Percentiles rank a stretch among this genome's conserved stretches.
phyloP scores from a whole-genome alignment of 1,139 yeast genomes.

The Zygosaccharomyces sapae region DNA sequence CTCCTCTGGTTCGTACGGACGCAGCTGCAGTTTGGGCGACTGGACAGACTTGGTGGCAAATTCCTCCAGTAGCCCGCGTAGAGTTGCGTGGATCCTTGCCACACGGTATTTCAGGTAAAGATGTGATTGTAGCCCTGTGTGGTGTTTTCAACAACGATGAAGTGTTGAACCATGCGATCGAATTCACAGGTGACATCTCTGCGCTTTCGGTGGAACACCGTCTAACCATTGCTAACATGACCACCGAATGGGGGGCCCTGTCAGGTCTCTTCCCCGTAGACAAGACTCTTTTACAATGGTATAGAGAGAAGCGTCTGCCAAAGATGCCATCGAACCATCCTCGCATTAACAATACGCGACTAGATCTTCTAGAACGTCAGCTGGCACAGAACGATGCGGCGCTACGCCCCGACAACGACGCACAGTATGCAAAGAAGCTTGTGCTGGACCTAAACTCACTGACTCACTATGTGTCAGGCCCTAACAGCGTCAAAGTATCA shows the following conservation, averaged over 20 bases:
- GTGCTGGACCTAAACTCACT: conserved; percentile 76
- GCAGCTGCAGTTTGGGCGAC: conserved; percentile 99
- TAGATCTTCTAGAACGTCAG: conserved; percentile 44
- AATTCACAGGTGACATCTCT: conserved; percentile 80
- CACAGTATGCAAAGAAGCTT: conserved; percentile 82
- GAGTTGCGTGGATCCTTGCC: conserved; percentile 80
- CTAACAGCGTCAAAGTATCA: conserved; percentile 91
- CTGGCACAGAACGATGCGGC: conserved; percentile 17
- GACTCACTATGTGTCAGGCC: conserved; percentile 93
- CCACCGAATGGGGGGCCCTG: conserved; percentile 99
- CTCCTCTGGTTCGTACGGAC: conserved; percentile 96
- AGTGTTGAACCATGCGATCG: conserved; percentile 95
- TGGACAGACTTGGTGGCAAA: conserved; percentile 99
- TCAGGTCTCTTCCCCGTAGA: conserved; percentile 97
- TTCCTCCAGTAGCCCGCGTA: conserved; percentile 96
- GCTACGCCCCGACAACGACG: conserved; percentile 63
- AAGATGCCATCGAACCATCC: conserved; percentile 80
- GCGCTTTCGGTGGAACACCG: conserved; percentile 82
- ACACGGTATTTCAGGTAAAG: conserved; percentile 89
- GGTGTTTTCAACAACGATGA: conserved; percentile 94
- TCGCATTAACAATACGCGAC: conserved; percentile 63
- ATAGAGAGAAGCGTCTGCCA: conserved; percentile 54
- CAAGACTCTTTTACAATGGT: conserved; percentile 68
- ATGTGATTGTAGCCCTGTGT: conserved; percentile 92
- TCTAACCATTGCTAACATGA: conserved; percentile 96